Evolutionary conservation across 768 basidiomycete genomes (phyloP).

Genomic region (Boletus sensibilis): DNA sequence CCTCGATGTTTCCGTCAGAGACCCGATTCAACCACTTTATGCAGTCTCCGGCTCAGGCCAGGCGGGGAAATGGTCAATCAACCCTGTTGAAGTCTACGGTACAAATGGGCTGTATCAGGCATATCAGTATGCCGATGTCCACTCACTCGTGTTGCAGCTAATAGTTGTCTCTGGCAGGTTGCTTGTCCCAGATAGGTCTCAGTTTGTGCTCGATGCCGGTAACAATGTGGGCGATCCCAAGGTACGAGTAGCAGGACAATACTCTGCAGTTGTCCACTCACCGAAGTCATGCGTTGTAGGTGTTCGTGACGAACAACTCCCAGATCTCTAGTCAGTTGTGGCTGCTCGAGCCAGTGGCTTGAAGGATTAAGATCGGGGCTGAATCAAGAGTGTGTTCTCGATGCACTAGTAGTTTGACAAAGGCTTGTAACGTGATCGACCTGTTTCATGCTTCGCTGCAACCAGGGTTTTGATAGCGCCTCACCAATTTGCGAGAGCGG

Average conservation of each 20-base stretch:
- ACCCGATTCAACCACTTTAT: too few species aligned
- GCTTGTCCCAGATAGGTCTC: neutral
- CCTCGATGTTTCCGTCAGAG: too few species aligned
- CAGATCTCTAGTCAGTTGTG: slow-evolving; percentile 8
- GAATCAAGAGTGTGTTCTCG: neutral
- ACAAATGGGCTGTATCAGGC: neutral
- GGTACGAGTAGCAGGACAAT: neutral
- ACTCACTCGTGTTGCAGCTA: neutral
- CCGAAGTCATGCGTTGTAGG: neutral
- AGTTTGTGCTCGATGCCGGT: slow-evolving; percentile 4
- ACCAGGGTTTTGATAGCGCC: too few species aligned
- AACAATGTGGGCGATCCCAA: neutral
- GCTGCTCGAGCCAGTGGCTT: neutral
- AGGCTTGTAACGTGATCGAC: neutral
- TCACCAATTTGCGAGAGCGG: too few species aligned
- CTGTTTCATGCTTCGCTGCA: too few species aligned
- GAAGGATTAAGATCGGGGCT: neutral
- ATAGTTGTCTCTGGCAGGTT: neutral
- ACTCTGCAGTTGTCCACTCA: neutral
- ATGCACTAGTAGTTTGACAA: neutral
- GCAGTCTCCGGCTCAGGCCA: neutral
- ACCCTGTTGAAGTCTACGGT: neutral
- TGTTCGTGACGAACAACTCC: neutral
- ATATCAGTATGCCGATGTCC: neutral
- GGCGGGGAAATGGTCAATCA: neutral